Percentiles rank a stretch among this genome's conserved stretches.
phyloP scores from a whole-genome alignment of 768 basidiomycete genomes.

The Sistotremastrum niveocremeum region DNA sequence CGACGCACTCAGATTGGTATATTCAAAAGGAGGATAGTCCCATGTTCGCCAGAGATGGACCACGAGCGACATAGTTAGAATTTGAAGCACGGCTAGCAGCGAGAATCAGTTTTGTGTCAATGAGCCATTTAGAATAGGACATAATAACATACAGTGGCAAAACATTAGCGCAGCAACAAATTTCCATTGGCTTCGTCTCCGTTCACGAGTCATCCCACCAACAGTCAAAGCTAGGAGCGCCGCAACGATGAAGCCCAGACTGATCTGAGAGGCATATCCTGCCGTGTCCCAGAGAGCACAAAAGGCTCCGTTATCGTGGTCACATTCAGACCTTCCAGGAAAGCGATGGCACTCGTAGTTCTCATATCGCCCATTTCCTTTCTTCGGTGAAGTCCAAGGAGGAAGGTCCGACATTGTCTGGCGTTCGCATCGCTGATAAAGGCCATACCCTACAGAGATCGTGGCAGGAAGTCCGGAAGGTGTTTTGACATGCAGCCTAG shows the following conservation, averaged over 20 bases:
- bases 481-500: constrained; percentile 2
- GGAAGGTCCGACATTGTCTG: constrained; percentile 2
- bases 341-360: constrained; percentile 2
- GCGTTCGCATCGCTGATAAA: constrained; percentile 6
- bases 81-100: constrained; percentile 2
- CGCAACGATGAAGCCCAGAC: constrained; percentile 2
- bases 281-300: constrained; percentile 1
- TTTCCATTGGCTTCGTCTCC: constrained; percentile 4
- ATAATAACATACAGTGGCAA: constrained; percentile 1
- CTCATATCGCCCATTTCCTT: constrained; percentile 1
- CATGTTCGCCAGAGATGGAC: constrained; percentile 1
- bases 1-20: constrained; percentile 3
- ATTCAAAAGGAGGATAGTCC: background rate
- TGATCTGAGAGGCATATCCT: constrained; percentile 2
- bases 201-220: constrained; percentile 1
- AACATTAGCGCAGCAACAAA: constrained; percentile 1
- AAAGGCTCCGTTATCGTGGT: background rate
- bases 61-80: constrained; percentile 3
- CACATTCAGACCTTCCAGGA: background rate
- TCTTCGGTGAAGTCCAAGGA: constrained; percentile 1
- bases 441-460: constrained; percentile 1
- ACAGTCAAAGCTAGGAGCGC: constrained; percentile 3
- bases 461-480: background rate
- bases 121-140: background rate
- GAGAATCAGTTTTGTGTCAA: background rate